These are phyloP conservation scores for Monosporascus ibericus DNA, from an alignment of 2,329 filamentous ascomycete genomes.

Conservation along the genomic window DNA sequence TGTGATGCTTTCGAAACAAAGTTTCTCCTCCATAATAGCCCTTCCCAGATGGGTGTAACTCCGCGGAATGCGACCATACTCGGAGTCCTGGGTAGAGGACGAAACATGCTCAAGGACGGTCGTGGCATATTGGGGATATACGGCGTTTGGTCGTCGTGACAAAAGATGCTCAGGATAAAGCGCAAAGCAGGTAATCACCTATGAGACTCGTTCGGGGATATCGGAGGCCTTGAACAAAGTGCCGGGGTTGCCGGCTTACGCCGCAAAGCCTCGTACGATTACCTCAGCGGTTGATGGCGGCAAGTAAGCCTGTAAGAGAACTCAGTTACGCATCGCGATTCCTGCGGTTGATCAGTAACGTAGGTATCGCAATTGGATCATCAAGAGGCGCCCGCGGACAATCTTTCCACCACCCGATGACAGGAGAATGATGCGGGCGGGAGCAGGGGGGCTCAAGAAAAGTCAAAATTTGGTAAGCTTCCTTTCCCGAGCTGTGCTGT, in stretches of 20 bases:
- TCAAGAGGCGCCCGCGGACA: background rate
- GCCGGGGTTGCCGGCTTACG: background rate
- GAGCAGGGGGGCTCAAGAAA: background rate
- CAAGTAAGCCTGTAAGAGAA: background rate
- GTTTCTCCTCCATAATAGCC: background rate
- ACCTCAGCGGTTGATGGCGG: background rate
- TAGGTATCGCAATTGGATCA: background rate
- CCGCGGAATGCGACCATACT: background rate
- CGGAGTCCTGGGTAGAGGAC: background rate
- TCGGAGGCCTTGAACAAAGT: background rate
- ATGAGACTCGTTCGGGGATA: background rate
- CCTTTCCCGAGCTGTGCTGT: background rate
- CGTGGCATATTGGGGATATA: background rate
- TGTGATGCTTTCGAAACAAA: conserved; percentile 5
- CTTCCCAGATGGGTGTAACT: background rate
- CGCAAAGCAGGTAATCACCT: background rate
- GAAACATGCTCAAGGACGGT: background rate
- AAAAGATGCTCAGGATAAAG: background rate
- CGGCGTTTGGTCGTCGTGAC: background rate
- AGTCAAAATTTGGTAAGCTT: background rate
- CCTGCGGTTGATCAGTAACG: background rate
- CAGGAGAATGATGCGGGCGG: background rate
- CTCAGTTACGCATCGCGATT: background rate
- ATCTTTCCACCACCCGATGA: background rate
- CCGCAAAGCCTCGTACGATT: background rate